Evolutionary conservation across 306 rosid species (phyloP), one percentile per base, ranked within the genome.

Genomic region (Comarum palustre): DNA sequence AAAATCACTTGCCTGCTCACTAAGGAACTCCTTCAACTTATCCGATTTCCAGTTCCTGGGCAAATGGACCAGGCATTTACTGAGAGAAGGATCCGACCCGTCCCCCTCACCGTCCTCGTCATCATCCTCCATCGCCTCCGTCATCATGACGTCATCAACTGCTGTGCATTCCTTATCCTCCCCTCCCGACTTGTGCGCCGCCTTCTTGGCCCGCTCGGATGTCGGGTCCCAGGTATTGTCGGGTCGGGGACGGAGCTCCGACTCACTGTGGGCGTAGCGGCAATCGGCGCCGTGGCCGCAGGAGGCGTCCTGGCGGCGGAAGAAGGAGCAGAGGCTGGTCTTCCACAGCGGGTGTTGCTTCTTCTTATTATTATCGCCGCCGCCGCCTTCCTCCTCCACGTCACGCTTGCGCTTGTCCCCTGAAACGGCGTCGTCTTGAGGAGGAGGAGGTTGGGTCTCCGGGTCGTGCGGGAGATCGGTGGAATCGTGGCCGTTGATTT

Each of bases 161-260:
- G 32, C 66, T 32, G 5, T 62, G 11, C 63, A 20, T 32, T 69
- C 82, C 0, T 70, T 73, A 66, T 63, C 68, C 59, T 9, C 71
- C 62, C 9, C 73, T 39, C 79, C 84, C 19, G 80, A 48, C 71
- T 82, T 88, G 75, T 81, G 60, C 4, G 67, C 45, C 3, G 60
- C 80, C 89, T 91, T 94, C 86, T 88, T 91, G 6, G 88, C 96
- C 16, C 88, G 87, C 79, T 88, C 89, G 8, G 97, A 94, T 0
- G 99, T 94, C 34, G 97, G 99, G 83, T 94, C 99, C 96, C 97
- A 90, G 31, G 96, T 82, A 75, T 84, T 85, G 75, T 91, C 96
- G 22, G 97, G 96, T 13, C 97, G 90, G 48, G 66, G 81, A n/a
- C 95, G 90, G 48, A 94, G 96, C 84, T 94, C 99, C 79, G 83